phyloP scores from a whole-genome alignment of 208 protist species.

The Wallacemonas sp. region DNA sequence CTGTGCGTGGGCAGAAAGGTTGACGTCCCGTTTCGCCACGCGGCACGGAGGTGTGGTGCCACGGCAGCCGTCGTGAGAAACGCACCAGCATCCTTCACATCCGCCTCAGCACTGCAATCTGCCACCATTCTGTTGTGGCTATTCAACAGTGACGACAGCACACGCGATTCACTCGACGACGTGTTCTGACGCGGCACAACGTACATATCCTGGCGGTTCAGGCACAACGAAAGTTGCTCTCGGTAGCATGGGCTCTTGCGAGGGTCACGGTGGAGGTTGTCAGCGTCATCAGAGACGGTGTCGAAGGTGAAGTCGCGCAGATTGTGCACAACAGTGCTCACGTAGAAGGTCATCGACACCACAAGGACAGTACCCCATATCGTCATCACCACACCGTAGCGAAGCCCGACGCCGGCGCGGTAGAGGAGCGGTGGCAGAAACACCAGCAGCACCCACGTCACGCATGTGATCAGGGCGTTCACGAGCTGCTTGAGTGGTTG shows the following conservation, averaged over 20 bases:
- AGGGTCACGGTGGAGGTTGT: slow-evolving; percentile 2
- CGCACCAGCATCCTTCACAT: too few species aligned
- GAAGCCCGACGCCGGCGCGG: neutral
- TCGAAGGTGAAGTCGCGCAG: slow-evolving; percentile 18
- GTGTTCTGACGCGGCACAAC: slow-evolving; percentile 10
- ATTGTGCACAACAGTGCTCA: slow-evolving; percentile 16
- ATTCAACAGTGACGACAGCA: too few species aligned
- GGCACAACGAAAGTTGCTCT: slow-evolving; percentile 20
- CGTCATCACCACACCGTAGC: slow-evolving; percentile 14
- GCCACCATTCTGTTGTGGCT: too few species aligned
- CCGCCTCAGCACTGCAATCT: too few species aligned
- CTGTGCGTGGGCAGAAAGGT: slow-evolving; percentile 42
- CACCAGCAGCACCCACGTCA: slow-evolving; percentile 22
- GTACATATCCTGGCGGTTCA: slow-evolving; percentile 2
- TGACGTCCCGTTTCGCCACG: slow-evolving; percentile 27
- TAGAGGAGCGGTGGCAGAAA: slow-evolving; percentile 32
- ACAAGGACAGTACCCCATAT: neutral
- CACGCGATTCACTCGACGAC: neutral
- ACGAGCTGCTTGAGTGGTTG: slow-evolving; percentile 19
- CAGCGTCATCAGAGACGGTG: neutral
- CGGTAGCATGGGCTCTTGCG: slow-evolving; percentile 24
- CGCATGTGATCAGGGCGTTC: slow-evolving; percentile 9
- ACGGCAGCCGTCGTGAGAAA: neutral
- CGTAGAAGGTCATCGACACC: slow-evolving; percentile 2
- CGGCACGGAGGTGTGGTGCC: neutral